Conservation (phyloP, 1,139 yeast species). For the Debaryomycetaceae sp. region DNA sequence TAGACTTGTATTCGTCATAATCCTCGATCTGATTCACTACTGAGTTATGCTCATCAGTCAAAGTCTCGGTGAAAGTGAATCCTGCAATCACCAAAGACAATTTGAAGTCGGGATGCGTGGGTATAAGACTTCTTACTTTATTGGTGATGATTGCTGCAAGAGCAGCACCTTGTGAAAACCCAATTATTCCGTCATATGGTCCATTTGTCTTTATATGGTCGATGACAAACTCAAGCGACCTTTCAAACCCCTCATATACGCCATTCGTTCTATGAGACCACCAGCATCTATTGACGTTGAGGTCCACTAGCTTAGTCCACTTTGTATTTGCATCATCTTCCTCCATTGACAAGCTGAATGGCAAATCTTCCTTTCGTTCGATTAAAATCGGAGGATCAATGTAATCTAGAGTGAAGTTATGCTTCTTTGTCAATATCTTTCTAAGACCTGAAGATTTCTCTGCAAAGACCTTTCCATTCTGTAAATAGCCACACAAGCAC, state of each 20-base stretch:
- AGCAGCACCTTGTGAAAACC: conserved; percentile 95
- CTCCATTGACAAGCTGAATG: conserved; percentile 24
- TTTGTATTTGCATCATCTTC: conserved; percentile 22
- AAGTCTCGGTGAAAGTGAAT: conserved; percentile 50
- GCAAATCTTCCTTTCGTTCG: conserved; percentile 22
- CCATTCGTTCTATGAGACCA: conserved; percentile 23
- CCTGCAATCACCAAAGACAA: conserved; percentile 52
- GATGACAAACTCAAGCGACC: conserved; percentile 40
- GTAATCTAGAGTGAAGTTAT: conserved; percentile 43
- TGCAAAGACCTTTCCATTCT: conserved; percentile 71
- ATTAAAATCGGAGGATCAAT: conserved; percentile 34
- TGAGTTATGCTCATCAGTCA: conserved; percentile 10
- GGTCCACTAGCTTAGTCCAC: conserved; percentile 35
- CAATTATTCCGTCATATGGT: conserved; percentile 84
- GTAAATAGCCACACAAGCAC: conserved; percentile 47
- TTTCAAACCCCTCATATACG: conserved; percentile 32
- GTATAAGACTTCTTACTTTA: conserved; percentile 34
- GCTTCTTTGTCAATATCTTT: conserved; percentile 59
- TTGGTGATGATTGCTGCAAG: conserved; percentile 59
- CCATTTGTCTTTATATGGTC: conserved; percentile 64
- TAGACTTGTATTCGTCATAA: conserved; percentile 15
- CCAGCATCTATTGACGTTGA: conserved; percentile 53
- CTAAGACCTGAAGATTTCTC: conserved; percentile 78
- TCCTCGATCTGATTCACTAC: conserved; percentile 15
- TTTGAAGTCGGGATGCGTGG: conserved; percentile 40